Evolutionary conservation across 768 basidiomycete genomes (phyloP).

Genomic region (Xanthoconium purpureum): DNA sequence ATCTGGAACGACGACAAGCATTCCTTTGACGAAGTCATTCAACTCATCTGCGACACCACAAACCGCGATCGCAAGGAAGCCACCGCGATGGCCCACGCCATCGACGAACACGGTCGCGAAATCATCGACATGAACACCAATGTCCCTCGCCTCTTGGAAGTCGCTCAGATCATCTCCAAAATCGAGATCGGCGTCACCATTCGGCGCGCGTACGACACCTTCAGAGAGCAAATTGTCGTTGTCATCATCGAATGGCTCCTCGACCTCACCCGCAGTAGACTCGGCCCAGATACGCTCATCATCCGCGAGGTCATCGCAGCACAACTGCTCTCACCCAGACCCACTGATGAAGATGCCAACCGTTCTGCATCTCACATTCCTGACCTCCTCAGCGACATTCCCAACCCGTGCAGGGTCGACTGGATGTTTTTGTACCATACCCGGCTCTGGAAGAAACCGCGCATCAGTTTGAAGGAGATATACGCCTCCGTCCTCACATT

Average conservation of each 20-base stretch:
- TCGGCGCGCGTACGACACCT: constrained; percentile 82
- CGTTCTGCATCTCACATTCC: constrained; percentile 36
- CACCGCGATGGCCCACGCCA: constrained; percentile 47
- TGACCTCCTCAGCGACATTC: constrained; percentile 38
- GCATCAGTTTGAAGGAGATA: constrained; percentile 77
- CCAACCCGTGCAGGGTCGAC: constrained; percentile 63
- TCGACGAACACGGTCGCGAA: constrained; percentile 80
- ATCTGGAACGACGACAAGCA: constrained; percentile 99
- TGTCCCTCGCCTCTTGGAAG: constrained; percentile 59
- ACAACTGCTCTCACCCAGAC: constrained; percentile 63
- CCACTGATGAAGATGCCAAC: constrained; percentile 47
- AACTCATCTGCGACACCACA: constrained; percentile 58
- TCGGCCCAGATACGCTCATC: constrained; percentile 63
- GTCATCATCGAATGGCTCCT: constrained; percentile 86
- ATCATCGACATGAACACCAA: constrained; percentile 72
- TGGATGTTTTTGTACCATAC: constrained; percentile 80
- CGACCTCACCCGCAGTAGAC: constrained; percentile 70
- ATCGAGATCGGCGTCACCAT: constrained; percentile 93
- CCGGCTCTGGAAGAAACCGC: constrained; percentile 79
- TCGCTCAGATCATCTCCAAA: constrained; percentile 74
- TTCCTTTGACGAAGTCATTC: constrained; percentile 83
- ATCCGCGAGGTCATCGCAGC: constrained; percentile 71
- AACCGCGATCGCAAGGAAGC: constrained; percentile 57
- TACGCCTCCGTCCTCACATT: constrained; percentile 73
- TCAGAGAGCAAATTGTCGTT: constrained; percentile 79